phyloP scores from a whole-genome alignment of 2,329 filamentous ascomycete species.

The Madurella mycetomatis region DNA sequence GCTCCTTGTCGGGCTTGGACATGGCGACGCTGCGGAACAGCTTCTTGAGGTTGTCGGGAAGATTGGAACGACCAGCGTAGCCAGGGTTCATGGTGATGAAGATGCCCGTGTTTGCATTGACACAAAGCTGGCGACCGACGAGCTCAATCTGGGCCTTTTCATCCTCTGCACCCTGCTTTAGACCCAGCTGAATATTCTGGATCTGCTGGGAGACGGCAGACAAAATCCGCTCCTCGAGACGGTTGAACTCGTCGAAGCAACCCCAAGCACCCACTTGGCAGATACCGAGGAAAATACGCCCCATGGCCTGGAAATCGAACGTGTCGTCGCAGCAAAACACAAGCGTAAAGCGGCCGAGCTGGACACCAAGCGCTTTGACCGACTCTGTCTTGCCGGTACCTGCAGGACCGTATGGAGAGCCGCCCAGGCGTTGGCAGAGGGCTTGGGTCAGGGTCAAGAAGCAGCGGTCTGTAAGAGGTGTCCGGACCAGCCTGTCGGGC shows the following conservation, averaged over 20 bases:
- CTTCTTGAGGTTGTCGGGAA: conserved; percentile 99
- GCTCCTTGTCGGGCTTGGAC: conserved; percentile 99
- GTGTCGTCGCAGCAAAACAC: conserved; percentile 99
- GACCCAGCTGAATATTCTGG: conserved; percentile 95
- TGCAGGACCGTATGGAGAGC: conserved; percentile 93
- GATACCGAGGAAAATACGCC: conserved; percentile 97
- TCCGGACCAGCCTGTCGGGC: conserved; percentile 90
- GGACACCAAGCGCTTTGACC: conserved; percentile 93
- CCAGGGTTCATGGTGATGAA: conserved; percentile 99
- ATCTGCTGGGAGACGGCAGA: conserved; percentile 99
- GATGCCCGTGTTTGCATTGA: conserved; percentile 92
- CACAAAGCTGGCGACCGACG: conserved; percentile 81
- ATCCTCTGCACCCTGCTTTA: conserved; percentile 79
- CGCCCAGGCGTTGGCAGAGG: conserved; percentile 88
- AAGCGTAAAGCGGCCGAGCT: conserved; percentile 93
- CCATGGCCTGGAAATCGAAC: conserved; percentile 99
- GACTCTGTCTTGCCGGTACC: conserved; percentile 99
- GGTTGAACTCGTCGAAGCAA: conserved; percentile 99
- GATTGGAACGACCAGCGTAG: conserved; percentile 94
- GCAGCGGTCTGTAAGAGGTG: conserved; percentile 93
- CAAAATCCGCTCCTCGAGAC: conserved; percentile 93
- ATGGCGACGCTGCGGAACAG: conserved; percentile 98
- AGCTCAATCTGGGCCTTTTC: conserved; percentile 88
- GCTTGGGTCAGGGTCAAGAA: conserved; percentile 97
- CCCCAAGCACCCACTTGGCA: conserved; percentile 99